phyloP scores from a whole-genome alignment of 768 basidiomycete genomes.

The Boletus patriciae region DNA sequence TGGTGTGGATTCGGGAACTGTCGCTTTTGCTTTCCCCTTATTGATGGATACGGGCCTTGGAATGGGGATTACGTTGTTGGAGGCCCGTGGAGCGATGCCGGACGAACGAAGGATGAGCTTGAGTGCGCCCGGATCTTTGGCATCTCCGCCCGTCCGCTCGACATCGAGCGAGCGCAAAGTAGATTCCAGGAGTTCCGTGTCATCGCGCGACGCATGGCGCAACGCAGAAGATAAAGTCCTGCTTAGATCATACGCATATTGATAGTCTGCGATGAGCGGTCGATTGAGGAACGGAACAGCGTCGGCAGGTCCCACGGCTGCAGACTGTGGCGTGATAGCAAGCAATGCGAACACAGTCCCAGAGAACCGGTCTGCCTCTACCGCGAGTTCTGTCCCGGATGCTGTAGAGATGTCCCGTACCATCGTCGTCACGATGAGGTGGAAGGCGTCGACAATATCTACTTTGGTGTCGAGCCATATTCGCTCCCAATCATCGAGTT shows the following conservation, averaged over 20 bases:
- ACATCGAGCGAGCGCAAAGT: constrained; percentile 44
- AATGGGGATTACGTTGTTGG: constrained; percentile 31
- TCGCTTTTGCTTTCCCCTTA: constrained; percentile 47
- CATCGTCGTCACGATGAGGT: constrained; percentile 52
- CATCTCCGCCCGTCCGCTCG: constrained; percentile 7
- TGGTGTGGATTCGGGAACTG: constrained; percentile 10
- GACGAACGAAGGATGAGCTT: constrained; percentile 65
- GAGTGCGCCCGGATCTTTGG: constrained; percentile 54
- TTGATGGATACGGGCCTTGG: constrained; percentile 16
- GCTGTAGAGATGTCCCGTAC: constrained; percentile 48
- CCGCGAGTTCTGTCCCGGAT: constrained; percentile 44
- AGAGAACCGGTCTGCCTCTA: constrained; percentile 54
- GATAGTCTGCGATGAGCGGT: constrained; percentile 69
- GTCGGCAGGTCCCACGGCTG: constrained; percentile 13
- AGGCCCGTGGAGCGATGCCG: constrained; percentile 39
- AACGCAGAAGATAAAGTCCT: constrained; percentile 48
- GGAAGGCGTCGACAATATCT: constrained; percentile 67
- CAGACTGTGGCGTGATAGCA: constrained; percentile 37
- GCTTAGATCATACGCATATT: constrained; percentile 62
- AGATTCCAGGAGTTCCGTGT: constrained; percentile 58
- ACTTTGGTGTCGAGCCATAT: constrained; percentile 76
- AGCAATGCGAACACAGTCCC: constrained; percentile 60
- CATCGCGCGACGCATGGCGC: constrained; percentile 48
- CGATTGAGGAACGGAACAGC: constrained; percentile 64
- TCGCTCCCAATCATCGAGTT: constrained; percentile 64